A percentile compares a stretch with the other conserved stretches of the same genome.
These are phyloP conservation scores for Chrysosphaeria jannelii DNA, from an alignment of 2,329 filamentous ascomycete genomes.

Conservation along the genomic window DNA sequence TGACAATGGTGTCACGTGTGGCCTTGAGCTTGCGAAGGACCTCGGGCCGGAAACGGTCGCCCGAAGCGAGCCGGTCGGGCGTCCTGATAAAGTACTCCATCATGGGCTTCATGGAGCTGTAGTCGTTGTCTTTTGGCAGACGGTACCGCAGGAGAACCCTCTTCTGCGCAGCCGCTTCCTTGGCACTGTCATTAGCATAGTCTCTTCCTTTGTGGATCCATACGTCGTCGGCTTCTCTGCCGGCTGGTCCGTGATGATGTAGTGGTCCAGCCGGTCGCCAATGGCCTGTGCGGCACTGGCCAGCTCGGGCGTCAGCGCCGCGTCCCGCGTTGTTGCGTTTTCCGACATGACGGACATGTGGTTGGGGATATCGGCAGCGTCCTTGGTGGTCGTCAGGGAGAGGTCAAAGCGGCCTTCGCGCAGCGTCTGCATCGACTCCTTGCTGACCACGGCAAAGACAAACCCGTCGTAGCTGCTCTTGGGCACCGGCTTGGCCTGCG, in stretches of 20 bases:
- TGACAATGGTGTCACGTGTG: conserved; percentile 52
- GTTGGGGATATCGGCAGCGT: conserved; percentile 59
- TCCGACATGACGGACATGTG: conserved; percentile 94
- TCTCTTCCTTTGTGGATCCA: too few species aligned
- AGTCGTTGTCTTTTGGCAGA: conserved; percentile 31
- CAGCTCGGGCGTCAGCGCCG: conserved; percentile 64
- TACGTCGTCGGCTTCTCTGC: conserved; percentile 60
- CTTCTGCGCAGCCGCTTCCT: conserved; percentile 64
- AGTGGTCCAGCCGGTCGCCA: conserved; percentile 55
- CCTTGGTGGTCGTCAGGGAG: conserved; percentile 77
- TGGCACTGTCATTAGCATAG: too few species aligned
- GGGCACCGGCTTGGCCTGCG: conserved; percentile 13
- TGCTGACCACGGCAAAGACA: conserved; percentile 87
- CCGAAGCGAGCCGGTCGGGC: conserved; percentile 48
- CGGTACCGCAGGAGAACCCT: conserved; percentile 55
- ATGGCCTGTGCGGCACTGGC: conserved; percentile 49
- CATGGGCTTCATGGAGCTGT: conserved; percentile 36
- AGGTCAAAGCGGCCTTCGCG: conserved; percentile 86
- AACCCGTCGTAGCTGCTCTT: conserved; percentile 63
- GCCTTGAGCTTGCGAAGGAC: conserved; percentile 58
- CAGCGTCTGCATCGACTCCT: conserved; percentile 69
- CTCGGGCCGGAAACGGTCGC: conserved; percentile 68
- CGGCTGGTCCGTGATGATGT: conserved; percentile 76
- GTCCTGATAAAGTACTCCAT: conserved; percentile 61
- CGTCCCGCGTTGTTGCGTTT: conserved; percentile 77